Conservation (phyloP, 805 yeast species). For the Hermanozyma aechmeae region DNA sequence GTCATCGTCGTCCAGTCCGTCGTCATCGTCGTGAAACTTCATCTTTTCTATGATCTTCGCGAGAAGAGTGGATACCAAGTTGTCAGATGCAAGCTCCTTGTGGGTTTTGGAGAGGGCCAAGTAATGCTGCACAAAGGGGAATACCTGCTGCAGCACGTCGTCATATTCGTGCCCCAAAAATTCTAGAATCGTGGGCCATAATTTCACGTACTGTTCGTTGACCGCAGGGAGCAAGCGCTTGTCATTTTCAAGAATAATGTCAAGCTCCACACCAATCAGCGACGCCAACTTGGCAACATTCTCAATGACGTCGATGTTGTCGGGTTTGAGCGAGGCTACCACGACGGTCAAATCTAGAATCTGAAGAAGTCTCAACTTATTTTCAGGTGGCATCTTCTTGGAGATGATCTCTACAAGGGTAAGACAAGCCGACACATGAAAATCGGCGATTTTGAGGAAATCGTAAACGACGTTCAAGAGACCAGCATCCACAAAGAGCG, state of each 20-base stretch:
- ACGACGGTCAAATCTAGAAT: constrained; percentile 58
- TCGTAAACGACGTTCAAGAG: constrained; percentile 50
- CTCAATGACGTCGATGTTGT: constrained; percentile 63
- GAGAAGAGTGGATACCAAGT: constrained; percentile 54
- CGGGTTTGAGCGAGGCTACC: constrained; percentile 27
- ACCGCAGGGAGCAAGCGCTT: constrained; percentile 29
- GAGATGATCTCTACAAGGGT: constrained; percentile 57
- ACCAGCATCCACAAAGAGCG: constrained; percentile 55
- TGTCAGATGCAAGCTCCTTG: constrained; percentile 24
- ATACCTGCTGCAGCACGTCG: constrained; percentile 76
- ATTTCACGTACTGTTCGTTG: constrained; percentile 37
- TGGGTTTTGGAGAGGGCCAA: constrained; percentile 59
- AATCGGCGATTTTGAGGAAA: constrained; percentile 39
- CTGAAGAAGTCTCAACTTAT: constrained; percentile 59
- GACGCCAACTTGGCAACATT: constrained; percentile 66
- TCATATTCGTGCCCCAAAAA: constrained; percentile 79
- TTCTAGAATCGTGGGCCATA: constrained; percentile 64
- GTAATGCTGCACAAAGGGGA: constrained; percentile 71
- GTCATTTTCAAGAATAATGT: constrained; percentile 52
- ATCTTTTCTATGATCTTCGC: constrained; percentile 66
- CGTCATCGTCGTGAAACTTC: constrained; percentile 71
- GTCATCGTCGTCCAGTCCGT: constrained; percentile 50
- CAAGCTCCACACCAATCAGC: constrained; percentile 65
- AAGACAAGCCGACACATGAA: constrained; percentile 49
- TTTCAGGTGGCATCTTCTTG: constrained; percentile 70